Evolutionary conservation across 495 filamentous ascomycete species (phyloP), one percentile per base, ranked within the genome.

Genomic region (Extremus antarcticus): DNA sequence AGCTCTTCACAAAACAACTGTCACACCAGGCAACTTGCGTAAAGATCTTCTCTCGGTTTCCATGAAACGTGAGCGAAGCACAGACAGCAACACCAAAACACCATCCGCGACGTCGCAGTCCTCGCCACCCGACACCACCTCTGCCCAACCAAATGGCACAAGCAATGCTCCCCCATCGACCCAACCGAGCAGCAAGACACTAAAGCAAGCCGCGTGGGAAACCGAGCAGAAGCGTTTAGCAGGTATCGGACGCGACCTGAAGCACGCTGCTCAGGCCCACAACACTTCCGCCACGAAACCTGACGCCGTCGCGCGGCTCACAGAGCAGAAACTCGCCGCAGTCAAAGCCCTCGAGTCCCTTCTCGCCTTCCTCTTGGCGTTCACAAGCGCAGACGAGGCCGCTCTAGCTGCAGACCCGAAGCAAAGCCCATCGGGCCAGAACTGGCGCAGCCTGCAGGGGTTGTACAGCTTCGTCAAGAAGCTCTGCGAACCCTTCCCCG

Each of bases 331-430:
- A 22, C 57, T 63, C 21, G 61, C 57, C 1, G 57, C 57, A 21
- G 40, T 63, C 48, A 57, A 57, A 40, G 39, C 57, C 21, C 11
- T 60, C 20, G 57, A 63, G 40, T 60, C 56, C 25, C 45, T 60
- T 1, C 53, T 63, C 2, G 52, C 57, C 29, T 63, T 43, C 58
- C 23, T 61, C 25, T 58, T 63, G 3, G 58, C 61, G 49, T 63
- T 60, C 58, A 52, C 48, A 41, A 53, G 43, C 48, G 53, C 52
- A 1, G 60, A 63, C 51, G 41, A 52, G n/a, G 43, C 48, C 47
- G 47, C 47, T 15, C 32, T 52, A 1, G 21, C 56, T n/a, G 39
- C 56, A 15, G 56, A 59, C 7, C 56, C 60, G 15, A 51, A 45
- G 35, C 49, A 48, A n/a, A 8, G 9, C n/a, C 52, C 53, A 2